A percentile compares a stretch with the other conserved stretches of the same genome.
Conservation (phyloP, 257 asterid species). For the Echites panduratus region DNA sequence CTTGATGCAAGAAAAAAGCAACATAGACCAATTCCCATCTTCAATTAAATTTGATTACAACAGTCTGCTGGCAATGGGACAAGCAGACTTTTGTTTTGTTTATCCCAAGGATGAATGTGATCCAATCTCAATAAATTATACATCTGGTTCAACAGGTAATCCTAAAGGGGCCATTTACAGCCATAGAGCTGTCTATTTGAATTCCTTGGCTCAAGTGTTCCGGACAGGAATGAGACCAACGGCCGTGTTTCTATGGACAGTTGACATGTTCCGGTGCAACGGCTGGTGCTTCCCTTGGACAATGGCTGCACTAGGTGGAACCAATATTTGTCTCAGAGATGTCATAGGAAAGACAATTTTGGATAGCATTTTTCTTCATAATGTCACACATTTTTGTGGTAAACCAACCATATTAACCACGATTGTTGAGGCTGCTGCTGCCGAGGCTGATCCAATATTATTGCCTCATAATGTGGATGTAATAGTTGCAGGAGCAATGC, state of each 20-base stretch:
- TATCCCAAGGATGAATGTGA: slow-evolving; percentile 59
- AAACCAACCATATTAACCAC: slow-evolving; percentile 44
- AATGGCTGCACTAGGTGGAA: slow-evolving; percentile 74
- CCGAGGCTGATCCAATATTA: slow-evolving; percentile 4
- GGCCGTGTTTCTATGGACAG: slow-evolving; percentile 62
- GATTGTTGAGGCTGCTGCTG: slow-evolving; percentile 31
- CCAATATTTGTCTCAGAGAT: slow-evolving; percentile 45
- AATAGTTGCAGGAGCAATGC: slow-evolving; percentile 52
- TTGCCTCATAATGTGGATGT: slow-evolving; percentile 37
- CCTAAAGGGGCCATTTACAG: slow-evolving; percentile 79
- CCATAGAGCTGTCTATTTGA: slow-evolving; percentile 65
- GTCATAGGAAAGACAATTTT: slow-evolving; percentile 36
- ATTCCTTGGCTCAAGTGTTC: slow-evolving; percentile 41
- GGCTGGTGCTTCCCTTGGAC: slow-evolving; percentile 85
- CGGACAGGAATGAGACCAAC: slow-evolving; percentile 30
- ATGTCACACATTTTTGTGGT: slow-evolving; percentile 62
- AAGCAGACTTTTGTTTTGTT: slow-evolving; percentile 29
- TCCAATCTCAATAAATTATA: slow-evolving; percentile 60
- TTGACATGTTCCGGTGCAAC: slow-evolving; percentile 74
- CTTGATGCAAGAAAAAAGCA: slow-evolving; percentile 28
- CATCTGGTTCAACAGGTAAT: slow-evolving; percentile 73
- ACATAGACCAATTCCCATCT: too few relatives aligned
- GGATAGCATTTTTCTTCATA: slow-evolving; percentile 26
- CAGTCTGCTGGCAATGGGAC: slow-evolving; percentile 35
- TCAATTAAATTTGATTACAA: slow-evolving; percentile 28